These are phyloP conservation scores for Acanthamoeba polyphaga DNA, from an alignment of 208 protist genomes.

Conservation along the genomic window DNA sequence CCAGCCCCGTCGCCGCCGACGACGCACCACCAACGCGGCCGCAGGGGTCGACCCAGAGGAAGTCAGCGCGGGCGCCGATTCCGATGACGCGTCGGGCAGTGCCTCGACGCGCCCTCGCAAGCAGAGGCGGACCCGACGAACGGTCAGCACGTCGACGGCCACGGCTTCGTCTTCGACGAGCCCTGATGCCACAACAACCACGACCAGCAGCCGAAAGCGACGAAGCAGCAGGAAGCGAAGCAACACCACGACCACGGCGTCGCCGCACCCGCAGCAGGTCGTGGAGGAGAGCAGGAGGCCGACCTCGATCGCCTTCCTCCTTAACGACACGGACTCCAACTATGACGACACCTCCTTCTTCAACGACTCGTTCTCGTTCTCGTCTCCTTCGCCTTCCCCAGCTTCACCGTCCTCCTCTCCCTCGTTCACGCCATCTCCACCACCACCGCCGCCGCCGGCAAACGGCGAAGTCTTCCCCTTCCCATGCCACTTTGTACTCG, in stretches of 20 bases:
- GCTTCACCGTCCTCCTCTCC: not conserved
- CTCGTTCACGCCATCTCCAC: not conserved
- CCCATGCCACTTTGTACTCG: not conserved
- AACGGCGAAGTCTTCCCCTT: not conserved
- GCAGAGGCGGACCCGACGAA: not conserved
- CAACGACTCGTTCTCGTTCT: not conserved
- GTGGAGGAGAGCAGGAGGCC: not conserved
- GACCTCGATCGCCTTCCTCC: slow-evolving; percentile 22
- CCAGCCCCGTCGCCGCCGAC: not conserved
- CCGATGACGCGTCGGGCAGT: not conserved
- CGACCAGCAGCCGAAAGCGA: not conserved
- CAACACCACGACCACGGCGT: not conserved
- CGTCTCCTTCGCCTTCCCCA: not conserved
- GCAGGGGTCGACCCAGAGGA: too few relatives aligned
- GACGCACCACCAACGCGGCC: too few relatives aligned
- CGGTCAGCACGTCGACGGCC: not conserved
- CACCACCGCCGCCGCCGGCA: not conserved
- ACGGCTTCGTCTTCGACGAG: too few relatives aligned
- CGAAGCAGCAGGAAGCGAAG: slow-evolving; percentile 1
- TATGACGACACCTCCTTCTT: not conserved
- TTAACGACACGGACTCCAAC: not conserved
- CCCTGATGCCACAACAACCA: not conserved
- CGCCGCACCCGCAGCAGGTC: not conserved
- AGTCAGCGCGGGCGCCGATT: not conserved
- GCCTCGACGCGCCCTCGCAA: not conserved